Conservation (phyloP, 2,329 filamentous ascomycete species). For the Fusarium tupiense region DNA sequence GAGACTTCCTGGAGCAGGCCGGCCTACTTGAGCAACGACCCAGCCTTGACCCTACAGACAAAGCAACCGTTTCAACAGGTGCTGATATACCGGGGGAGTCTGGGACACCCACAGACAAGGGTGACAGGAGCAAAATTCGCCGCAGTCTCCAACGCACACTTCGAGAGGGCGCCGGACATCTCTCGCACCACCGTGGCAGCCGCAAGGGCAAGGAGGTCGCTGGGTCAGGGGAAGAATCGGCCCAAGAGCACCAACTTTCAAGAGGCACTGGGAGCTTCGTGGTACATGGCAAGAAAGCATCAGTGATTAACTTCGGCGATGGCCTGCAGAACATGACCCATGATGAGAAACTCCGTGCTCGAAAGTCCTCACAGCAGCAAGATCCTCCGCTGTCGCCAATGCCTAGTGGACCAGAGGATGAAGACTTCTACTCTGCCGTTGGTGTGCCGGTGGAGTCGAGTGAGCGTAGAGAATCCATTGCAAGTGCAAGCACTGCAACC, state of each 20-base stretch:
- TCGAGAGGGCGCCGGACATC: slow-evolving; percentile 77
- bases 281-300: slow-evolving; percentile 97
- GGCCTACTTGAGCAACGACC: slow-evolving; percentile 65
- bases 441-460: slow-evolving; percentile 55
- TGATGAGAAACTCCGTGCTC: slow-evolving; percentile 75
- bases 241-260: slow-evolving; percentile 74
- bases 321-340: slow-evolving; percentile 83
- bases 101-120: slow-evolving; percentile 53
- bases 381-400: slow-evolving; percentile 51
- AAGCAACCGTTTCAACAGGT: slow-evolving; percentile 49
- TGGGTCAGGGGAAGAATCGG: slow-evolving; percentile 50
- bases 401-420: slow-evolving; percentile 49
- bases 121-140: slow-evolving; percentile 75
- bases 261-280: slow-evolving; percentile 91
- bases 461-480: slow-evolving; percentile 67
- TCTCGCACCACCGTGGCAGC: slow-evolving; percentile 75
- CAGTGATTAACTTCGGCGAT: slow-evolving; percentile 94
- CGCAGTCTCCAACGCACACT: slow-evolving; percentile 91
- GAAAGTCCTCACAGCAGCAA: slow-evolving; percentile 61
- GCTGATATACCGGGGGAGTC: slow-evolving; percentile 45
- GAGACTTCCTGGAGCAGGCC: slow-evolving; percentile 72
- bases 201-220: slow-evolving; percentile 75
- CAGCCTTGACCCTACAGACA: slow-evolving; percentile 46
- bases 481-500: slow-evolving; percentile 74
- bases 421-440: slow-evolving; percentile 65